phyloP scores from a whole-genome alignment of 2,329 filamentous ascomycete species.

The Byssoonygena ceratinophila region DNA sequence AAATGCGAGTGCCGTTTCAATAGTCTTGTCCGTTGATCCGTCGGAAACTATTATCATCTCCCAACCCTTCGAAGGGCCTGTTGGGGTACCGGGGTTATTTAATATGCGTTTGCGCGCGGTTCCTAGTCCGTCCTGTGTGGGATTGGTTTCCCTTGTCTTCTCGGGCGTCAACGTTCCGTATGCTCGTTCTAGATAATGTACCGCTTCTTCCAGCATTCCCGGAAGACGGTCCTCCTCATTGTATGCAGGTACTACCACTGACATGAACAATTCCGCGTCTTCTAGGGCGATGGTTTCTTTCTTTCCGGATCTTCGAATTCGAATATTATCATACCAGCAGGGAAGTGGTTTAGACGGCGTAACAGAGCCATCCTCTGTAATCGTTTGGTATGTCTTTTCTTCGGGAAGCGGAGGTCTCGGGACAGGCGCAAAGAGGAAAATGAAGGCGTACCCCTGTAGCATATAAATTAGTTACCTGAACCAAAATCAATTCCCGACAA shows the following conservation, averaged over 20 bases:
- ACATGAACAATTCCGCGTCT: slow-evolving; percentile 71
- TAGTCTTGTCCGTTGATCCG: slow-evolving; percentile 72
- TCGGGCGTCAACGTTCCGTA: slow-evolving; percentile 47
- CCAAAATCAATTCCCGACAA: background rate
- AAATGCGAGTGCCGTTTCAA: slow-evolving; percentile 68
- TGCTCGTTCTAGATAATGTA: slow-evolving; percentile 68
- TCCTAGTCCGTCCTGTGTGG: slow-evolving; percentile 19
- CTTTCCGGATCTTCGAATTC: slow-evolving; percentile 44
- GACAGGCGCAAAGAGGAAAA: slow-evolving; percentile 67
- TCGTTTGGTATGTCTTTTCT: slow-evolving; percentile 77
- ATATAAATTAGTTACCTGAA: slow-evolving; percentile 1
- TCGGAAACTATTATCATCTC: slow-evolving; percentile 90
- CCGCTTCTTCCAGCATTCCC: slow-evolving; percentile 80
- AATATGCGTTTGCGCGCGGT: slow-evolving; percentile 21
- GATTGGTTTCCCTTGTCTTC: slow-evolving; percentile 23
- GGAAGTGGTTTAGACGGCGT: slow-evolving; percentile 52
- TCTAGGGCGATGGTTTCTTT: slow-evolving; percentile 48
- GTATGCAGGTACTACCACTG: slow-evolving; percentile 86
- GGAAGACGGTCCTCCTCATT: slow-evolving; percentile 79
- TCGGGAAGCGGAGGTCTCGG: slow-evolving; percentile 63
- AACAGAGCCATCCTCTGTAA: slow-evolving; percentile 52
- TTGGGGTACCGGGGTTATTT: slow-evolving; percentile 18
- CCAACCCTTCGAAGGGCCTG: slow-evolving; percentile 52
- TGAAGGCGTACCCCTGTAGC: slow-evolving; percentile 36
- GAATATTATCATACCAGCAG: slow-evolving; percentile 77